Base-by-base conservation (phyloP, 805 yeast species). In the Kuraishia capsulata region DNA sequence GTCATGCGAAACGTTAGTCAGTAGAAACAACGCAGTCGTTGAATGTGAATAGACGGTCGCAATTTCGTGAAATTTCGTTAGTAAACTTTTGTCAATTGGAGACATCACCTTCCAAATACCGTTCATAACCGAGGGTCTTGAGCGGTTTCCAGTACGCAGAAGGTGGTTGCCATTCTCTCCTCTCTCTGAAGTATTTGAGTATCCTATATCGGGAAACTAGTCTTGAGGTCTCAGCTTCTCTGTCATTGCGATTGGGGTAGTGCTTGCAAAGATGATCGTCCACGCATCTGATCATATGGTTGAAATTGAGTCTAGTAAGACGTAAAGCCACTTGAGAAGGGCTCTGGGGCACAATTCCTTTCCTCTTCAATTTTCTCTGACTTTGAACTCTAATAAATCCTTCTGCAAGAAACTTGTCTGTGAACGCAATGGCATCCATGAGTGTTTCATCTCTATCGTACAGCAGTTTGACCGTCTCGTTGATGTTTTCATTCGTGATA, bases 381-480 rank as follows among this genome's bases (percentile, higher is more conserved):
- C 37, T 13, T 19, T 41, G 21, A 21, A 44, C 23, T 8, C 37
- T 25, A 19, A 42, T 36, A 34, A 37, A 44, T 11, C 54, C 51
- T 13, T 56, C 52, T n/a, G 60, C 35, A 31, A 61, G 25, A 20
- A 41, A 46, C 23, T 39, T 41, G 36, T 61, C 60, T 35, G 56
- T 44, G 31, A 61, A 52, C 18, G 28, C 28, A 14, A 59, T 46
- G 3, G 57, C 47, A 4, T 47, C 45, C 14, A 44, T 35, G 17
- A 54, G 39, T 18, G 48, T 39, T 5, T 36, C 43, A 2, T 48
- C 39, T 26, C 50, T 42, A 6, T 36, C 20, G 30, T 56, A 48
- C 24, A 58, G 30, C 3, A 39, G 23, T 20, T 51, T 24, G 8
- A 59, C 61, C 0, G 62, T 47, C 11, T 50, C 51, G 40, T 56